Conservation (phyloP, 306 rosid species). For the Luffa aegyptiaca region DNA sequence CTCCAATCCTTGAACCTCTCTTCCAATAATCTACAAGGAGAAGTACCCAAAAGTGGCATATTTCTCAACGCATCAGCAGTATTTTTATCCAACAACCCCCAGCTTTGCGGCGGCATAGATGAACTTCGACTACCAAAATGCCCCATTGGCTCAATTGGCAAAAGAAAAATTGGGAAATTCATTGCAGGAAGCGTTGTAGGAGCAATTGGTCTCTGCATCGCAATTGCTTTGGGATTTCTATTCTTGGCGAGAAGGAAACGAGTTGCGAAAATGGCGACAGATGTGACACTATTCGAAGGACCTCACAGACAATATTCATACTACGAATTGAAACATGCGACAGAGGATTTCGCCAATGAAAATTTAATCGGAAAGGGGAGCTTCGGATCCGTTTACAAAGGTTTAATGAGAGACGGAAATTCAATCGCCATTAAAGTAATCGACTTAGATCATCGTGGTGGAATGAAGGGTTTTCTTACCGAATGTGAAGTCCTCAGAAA, state of each 20-base stretch:
- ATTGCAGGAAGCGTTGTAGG: background rate
- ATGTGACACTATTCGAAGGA: background rate
- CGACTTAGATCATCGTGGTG: constrained; percentile 10
- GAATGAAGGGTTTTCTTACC: constrained; percentile 14
- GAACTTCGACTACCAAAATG: background rate
- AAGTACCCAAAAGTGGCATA: constrained; percentile 7
- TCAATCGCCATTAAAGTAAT: constrained; percentile 20
- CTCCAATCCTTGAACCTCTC: constrained; percentile 7
- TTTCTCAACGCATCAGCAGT: background rate
- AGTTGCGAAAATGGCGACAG: background rate
- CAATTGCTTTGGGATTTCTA: background rate
- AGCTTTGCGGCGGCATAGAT: constrained; percentile 6
- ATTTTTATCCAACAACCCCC: background rate
- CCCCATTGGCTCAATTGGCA: background rate
- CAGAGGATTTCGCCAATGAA: constrained; percentile 1
- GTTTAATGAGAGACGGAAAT: background rate
- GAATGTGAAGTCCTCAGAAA: constrained; percentile 18
- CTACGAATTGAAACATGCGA: constrained; percentile 14
- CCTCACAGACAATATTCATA: constrained; percentile 8
- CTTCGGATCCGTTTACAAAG: constrained; percentile 26
- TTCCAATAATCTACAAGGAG: constrained; percentile 8
- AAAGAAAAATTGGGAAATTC: background rate
- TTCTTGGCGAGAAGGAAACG: background rate
- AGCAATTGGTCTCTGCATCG: background rate
- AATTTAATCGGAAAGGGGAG: constrained; percentile 24